A percentile compares a stretch with the other conserved stretches of the same genome.
Evolutionary conservation across 495 filamentous ascomycete species (phyloP).

Genomic region (Articulospora tetracladia): DNA sequence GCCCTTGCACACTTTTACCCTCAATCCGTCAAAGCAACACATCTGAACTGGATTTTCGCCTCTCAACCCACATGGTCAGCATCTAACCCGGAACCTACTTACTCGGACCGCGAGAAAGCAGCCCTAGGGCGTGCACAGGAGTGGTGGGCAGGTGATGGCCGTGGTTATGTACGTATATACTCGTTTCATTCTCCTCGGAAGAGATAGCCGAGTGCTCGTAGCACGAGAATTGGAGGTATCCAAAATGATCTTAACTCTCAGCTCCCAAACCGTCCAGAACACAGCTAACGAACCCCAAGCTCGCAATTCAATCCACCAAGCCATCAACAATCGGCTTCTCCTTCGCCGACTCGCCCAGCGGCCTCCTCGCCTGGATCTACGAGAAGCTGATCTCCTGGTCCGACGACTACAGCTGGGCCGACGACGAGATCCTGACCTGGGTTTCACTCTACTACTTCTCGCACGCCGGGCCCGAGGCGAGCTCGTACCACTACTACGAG

Average conservation of each 20-base stretch:
- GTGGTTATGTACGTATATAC: neutral
- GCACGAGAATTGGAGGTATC: no score
- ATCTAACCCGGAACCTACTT: constrained; percentile 1
- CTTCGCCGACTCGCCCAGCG: constrained; percentile 56
- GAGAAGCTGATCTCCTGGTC: constrained; percentile 67
- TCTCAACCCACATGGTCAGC: neutral
- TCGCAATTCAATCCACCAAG: constrained; percentile 37
- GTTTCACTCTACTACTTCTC: constrained; percentile 58
- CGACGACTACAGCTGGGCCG: constrained; percentile 61
- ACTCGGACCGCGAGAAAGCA: neutral
- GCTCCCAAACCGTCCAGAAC: no score
- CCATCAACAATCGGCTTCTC: constrained; percentile 60
- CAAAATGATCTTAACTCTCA: neutral
- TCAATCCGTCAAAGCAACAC: constrained; percentile 51
- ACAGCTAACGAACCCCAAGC: neutral
- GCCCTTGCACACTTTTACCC: constrained; percentile 54
- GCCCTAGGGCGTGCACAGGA: constrained; percentile 1
- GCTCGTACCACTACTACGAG: constrained; percentile 57
- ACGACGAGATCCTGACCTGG: constrained; percentile 65
- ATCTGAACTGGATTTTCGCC: constrained; percentile 31
- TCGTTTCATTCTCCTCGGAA: neutral
- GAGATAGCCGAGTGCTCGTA: neutral
- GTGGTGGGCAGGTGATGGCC: neutral
- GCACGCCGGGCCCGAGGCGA: constrained; percentile 49
- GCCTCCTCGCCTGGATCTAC: constrained; percentile 60